These are phyloP conservation scores for Rheum nobile DNA, from an alignment of 148 eudicot genomes.

Conservation along the genomic window DNA sequence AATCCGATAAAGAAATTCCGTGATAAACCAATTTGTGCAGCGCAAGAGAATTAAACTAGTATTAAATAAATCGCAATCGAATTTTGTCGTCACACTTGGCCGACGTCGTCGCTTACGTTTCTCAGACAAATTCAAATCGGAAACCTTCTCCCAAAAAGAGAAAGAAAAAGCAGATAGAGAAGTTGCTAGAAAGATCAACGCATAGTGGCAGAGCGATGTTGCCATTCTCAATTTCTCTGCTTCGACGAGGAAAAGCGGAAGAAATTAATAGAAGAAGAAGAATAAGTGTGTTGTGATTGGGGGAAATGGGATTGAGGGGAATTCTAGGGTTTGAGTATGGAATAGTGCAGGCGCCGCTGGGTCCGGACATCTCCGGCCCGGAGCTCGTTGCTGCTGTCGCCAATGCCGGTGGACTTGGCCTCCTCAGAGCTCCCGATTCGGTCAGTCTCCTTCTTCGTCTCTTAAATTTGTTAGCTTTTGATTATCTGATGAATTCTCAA, in stretches of 20 bases:
- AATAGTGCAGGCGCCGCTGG: conserved; percentile 76
- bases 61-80: not conserved
- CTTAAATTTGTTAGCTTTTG: not conserved
- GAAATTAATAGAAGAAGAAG: not conserved
- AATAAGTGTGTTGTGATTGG: not conserved
- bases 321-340: conserved; percentile 87
- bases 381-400: conserved; percentile 91
- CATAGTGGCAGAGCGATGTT: not conserved
- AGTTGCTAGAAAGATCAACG: not conserved
- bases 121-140: not conserved
- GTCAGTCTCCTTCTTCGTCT: conserved; percentile 16
- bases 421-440: conserved; percentile 92
- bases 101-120: conserved; percentile 8
- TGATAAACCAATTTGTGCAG: too few species aligned
- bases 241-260: not conserved
- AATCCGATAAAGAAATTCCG: too few species aligned
- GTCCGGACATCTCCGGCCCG: conserved; percentile 89
- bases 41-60: too few species aligned
- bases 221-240: not conserved
- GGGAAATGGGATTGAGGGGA: conserved; percentile 76
- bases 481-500: not conserved
- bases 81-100: not conserved
- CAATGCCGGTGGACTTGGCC: conserved; percentile 72
- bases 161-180: not conserved
- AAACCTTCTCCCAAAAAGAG: not conserved